Percentiles rank a stretch among this genome's conserved stretches.
Evolutionary conservation across 768 basidiomycete species (phyloP).

Genomic region (Termitomyces sp.): DNA sequence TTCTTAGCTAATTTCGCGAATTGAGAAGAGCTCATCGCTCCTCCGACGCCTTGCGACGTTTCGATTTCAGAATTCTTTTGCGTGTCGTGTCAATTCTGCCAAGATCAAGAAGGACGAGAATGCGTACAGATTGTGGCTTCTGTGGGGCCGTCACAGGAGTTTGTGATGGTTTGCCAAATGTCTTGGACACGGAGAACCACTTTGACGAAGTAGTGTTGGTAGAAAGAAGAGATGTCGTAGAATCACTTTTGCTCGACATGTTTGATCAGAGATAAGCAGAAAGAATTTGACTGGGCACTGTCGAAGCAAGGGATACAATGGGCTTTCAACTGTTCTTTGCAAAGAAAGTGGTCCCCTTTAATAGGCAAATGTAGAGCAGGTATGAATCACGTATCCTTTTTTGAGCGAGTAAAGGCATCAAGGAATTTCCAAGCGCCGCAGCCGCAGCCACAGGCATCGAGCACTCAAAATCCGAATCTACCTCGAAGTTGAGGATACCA

Average conservation of each 20-base stretch:
- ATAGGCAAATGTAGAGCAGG: neutral
- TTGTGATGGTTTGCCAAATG: neutral
- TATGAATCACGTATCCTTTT: no score
- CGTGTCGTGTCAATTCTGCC: neutral
- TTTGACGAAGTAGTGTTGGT: neutral
- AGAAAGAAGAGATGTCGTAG: neutral
- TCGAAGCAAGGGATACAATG: no score
- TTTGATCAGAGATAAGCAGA: neutral
- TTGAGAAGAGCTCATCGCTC: constrained; percentile 9
- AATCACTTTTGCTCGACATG: neutral
- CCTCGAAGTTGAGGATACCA: neutral
- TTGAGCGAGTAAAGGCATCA: neutral
- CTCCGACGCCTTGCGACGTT: neutral
- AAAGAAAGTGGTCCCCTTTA: neutral
- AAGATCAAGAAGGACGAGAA: neutral
- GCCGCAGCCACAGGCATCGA: neutral
- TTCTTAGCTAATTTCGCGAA: constrained; percentile 17
- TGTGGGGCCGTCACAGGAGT: neutral
- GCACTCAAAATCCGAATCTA: no score
- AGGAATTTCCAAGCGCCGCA: neutral
- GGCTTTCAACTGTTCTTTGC: neutral
- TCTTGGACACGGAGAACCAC: neutral
- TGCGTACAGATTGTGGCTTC: neutral
- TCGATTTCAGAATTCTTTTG: neutral
- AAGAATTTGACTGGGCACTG: no score